Evolutionary conservation across 768 basidiomycete species (phyloP), one percentile per base, ranked within the genome.

Genomic region (Suillus luteus): DNA sequence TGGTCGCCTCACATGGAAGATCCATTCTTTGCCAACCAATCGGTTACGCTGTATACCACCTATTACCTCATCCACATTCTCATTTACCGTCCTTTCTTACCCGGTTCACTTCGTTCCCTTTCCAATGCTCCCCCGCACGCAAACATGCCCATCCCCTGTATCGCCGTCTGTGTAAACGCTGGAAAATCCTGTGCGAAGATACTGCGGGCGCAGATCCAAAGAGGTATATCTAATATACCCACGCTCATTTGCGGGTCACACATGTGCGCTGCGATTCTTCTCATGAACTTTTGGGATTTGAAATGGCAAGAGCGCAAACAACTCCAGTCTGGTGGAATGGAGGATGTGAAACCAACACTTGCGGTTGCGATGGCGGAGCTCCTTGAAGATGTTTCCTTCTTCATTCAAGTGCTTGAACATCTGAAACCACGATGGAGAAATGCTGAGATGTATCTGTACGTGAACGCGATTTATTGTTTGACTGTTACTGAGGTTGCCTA

Each of bases 11-110:
- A 82, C 38, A 81, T 82, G 22, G 72, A 80, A 58, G 77, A 87
- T 68, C 70, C 78, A 1, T 64, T 77, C 1, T 83, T 86, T 62
- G 82, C 86, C 49, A 77, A 80, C 43, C 87, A 89, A 70, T 84
- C 88, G 14, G 83, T 86, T 10, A 79, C 79, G 9, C 71, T 93
- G 37, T 82, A 85, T 61, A 77, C 81, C 22, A 77, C 82, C 7
- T 93, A 89, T 71, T 84, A 91, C 74, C 72, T 86, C 48, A 78
- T 79, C 40, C 82, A 85, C 71, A 89, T 92, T 71, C 76, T 90
- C 60, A 81, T 92, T 37, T 86, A 90, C 71, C 84, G 91, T 37
- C 86, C 88, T 2, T 90, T 90, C 74, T 83, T 90, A 44, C 83
- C 82, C 19, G 71, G 78, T 7, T 78, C 78, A 22, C 63, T 76